Percentiles rank a stretch among this genome's conserved stretches.
These are phyloP conservation scores for Poteriospumella lacustris DNA, from an alignment of 108 stramenopile species.

Conservation along the genomic window DNA sequence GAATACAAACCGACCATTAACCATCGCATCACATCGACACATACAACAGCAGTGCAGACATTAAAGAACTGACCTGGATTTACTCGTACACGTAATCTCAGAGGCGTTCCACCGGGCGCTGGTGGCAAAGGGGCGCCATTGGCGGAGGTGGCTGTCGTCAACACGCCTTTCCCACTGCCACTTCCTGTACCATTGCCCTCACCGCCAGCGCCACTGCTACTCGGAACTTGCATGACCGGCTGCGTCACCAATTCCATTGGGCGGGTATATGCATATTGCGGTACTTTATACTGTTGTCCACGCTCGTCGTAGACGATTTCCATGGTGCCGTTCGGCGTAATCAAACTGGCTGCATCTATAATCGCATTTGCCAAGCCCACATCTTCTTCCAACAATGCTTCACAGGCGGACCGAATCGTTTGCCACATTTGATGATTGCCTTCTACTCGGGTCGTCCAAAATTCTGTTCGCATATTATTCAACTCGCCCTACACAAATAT, in stretches of 20 bases:
- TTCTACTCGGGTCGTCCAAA: not conserved
- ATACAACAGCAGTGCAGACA: not conserved
- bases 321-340: not conserved
- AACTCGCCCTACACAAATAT: not conserved
- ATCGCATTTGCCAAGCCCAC: not conserved
- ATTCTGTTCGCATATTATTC: not conserved
- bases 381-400: not conserved
- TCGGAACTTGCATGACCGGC: not conserved
- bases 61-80: not conserved
- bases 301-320: constrained; percentile 8
- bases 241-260: not conserved
- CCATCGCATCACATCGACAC: not conserved
- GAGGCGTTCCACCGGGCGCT: not conserved
- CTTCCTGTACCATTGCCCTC: not conserved
- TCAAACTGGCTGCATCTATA: not conserved
- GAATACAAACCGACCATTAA: no score
- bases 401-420: not conserved
- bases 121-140: no score
- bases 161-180: no score
- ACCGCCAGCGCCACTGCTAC: not conserved
- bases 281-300: constrained; percentile 4
- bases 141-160: no score
- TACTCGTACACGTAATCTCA: not conserved
- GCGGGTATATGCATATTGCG: not conserved
- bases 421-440: constrained; percentile 11